Evolutionary conservation across 2,329 filamentous ascomycete genomes (phyloP).

Genomic region (Diaporthe citrichinensis): DNA sequence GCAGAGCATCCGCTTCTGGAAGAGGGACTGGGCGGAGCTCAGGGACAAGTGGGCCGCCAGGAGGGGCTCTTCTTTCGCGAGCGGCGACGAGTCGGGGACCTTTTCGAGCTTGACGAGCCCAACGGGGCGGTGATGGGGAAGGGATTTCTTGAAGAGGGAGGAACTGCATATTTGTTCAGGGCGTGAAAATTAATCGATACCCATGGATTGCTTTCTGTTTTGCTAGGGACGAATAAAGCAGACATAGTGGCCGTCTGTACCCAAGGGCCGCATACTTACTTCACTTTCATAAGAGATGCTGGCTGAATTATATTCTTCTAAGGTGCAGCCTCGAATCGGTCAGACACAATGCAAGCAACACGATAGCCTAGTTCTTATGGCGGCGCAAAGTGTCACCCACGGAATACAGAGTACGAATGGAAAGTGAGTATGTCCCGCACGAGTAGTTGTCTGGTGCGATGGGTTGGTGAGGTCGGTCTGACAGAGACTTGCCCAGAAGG

Average conservation of each 20-base stretch:
- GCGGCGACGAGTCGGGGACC: conserved; percentile 28
- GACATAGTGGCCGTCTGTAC: neutral
- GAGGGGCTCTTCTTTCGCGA: conserved; percentile 30
- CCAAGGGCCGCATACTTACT: neutral
- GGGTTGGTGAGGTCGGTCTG: neutral
- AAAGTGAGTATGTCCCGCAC: neutral
- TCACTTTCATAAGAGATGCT: neutral
- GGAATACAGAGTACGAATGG: neutral
- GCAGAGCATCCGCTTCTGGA: conserved; percentile 73
- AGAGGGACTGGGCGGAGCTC: conserved; percentile 69
- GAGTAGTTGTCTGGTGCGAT: neutral
- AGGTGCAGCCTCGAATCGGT: neutral
- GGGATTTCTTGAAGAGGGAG: neutral
- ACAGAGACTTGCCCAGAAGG: neutral
- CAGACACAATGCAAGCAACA: neutral
- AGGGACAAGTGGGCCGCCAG: conserved; percentile 39
- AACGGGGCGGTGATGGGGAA: neutral
- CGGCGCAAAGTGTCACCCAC: no score
- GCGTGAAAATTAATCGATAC: conserved; percentile 27
- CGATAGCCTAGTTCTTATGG: neutral
- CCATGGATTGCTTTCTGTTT: conserved; percentile 24
- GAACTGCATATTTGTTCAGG: neutral
- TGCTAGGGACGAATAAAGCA: neutral
- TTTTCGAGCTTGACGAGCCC: conserved; percentile 34
- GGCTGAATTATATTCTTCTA: neutral